These are phyloP conservation scores for Verbascum thapsus DNA, from an alignment of 257 asterid genomes.

Conservation along the genomic window DNA sequence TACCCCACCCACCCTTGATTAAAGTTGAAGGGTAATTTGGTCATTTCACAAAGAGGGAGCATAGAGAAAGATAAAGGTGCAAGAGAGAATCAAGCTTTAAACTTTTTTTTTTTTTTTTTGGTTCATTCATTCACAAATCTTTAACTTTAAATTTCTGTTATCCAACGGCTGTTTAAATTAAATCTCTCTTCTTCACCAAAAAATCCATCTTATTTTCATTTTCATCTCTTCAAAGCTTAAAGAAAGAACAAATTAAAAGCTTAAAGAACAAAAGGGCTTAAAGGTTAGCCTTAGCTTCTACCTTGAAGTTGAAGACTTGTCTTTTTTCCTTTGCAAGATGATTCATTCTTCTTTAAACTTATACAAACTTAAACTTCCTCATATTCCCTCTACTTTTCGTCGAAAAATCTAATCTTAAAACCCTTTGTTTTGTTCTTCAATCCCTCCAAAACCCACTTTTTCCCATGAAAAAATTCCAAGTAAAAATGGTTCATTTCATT, in stretches of 20 bases:
- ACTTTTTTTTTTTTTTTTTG: no score
- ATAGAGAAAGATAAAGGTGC: slow-evolving; percentile 46
- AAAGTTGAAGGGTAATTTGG: slow-evolving; percentile 70
- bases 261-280: slow-evolving; percentile 35
- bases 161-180: slow-evolving; percentile 59
- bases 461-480: slow-evolving; percentile 41
- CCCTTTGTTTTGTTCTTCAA: slow-evolving; percentile 47
- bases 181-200: slow-evolving; percentile 32
- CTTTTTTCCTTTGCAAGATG: slow-evolving; percentile 50
- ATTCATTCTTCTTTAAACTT: slow-evolving; percentile 62
- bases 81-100: slow-evolving; percentile 49
- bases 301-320: slow-evolving; percentile 69
- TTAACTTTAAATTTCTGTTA: slow-evolving; percentile 68
- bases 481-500: slow-evolving; percentile 49
- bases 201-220: slow-evolving; percentile 32
- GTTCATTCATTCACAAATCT: slow-evolving; percentile 39
- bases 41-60: slow-evolving; percentile 48
- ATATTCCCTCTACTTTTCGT: slow-evolving; percentile 61
- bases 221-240: slow-evolving; percentile 37
- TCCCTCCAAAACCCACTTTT: slow-evolving; percentile 47
- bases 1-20: slow-evolving; percentile 41
- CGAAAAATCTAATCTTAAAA: slow-evolving; percentile 44
- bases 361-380: slow-evolving; percentile 45
- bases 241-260: slow-evolving; percentile 33
- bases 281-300: slow-evolving; percentile 68